Evolutionary conservation across 2,329 filamentous ascomycete species (phyloP), one percentile per base, ranked within the genome.

Genomic region (Sclerotinia sclerotiorum): DNA sequence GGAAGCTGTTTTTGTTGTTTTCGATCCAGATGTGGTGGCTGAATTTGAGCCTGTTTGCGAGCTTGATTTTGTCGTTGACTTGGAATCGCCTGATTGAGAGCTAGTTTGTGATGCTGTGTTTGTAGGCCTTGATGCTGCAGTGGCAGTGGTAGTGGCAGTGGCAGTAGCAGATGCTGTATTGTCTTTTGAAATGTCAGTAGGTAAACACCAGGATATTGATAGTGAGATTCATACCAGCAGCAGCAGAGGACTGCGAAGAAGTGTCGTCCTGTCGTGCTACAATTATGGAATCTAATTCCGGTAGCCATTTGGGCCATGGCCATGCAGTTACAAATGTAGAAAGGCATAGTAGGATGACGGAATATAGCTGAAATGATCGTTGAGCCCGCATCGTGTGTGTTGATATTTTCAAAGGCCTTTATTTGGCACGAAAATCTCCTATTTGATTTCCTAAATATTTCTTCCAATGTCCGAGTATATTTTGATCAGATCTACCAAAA

Each of bases 271-370:
- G 32, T 8, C 84, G 82, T 60, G 74, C 70, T 62, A 84, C 85
- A 52, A 88, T 78, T 48, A 89, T 75, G 19, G 82, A 76, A 71
- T 87, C 83, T 48, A 82, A 60, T 17, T 84, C 81, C 24, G 85
- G 85, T 49, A 88, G 78, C 82, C 84, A 87, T 70, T 77, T 78
- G 27, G 85, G 83, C 86, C 85, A 88, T 68, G 82, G 85, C 66
- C 84, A 81, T n/a, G 82, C 82, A 32, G 72, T 71, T 58, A 73
- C 67, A 63, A 75, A 75, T 19, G 83, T 78, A 65, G 87, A 77
- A 44, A 86, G 82, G 55, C 88, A 80, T 71, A 86, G 80, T 72
- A 87, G 80, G 67, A 84, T 72, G 64, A 84, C 81, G 73, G 85
- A 78, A 73, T 82, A 75, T 56, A 82, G 81, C 75, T 82, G 77